Evolutionary conservation across 2,329 filamentous ascomycete genomes (phyloP).

Genomic region (Fusarium tricinctum): DNA sequence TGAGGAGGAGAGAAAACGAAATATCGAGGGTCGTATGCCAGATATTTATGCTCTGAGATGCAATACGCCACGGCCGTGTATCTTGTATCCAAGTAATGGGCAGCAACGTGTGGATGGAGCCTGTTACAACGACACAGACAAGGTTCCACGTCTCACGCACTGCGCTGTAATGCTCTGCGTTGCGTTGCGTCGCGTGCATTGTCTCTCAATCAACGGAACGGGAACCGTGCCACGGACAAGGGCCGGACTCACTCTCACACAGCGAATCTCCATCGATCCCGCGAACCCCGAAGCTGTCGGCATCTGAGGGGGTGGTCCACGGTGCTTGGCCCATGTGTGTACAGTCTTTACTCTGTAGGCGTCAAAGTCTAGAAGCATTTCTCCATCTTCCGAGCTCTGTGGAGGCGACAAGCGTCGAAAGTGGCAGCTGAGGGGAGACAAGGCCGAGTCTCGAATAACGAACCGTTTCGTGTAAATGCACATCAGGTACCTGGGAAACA

Average conservation of each 20-base stretch:
- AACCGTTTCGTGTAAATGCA: neutral
- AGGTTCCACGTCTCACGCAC: constrained; percentile 45
- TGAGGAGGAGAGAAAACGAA: constrained; percentile 28
- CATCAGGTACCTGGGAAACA: constrained; percentile 11
- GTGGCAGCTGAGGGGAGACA: constrained; percentile 17
- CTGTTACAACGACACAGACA: constrained; percentile 39
- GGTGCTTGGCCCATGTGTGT: constrained; percentile 8
- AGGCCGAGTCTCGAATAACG: constrained; percentile 18
- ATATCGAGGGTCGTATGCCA: constrained; percentile 37
- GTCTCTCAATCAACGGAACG: constrained; percentile 35
- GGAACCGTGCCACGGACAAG: constrained; percentile 37
- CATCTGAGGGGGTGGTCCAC: constrained; percentile 34
- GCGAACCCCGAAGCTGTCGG: constrained; percentile 48
- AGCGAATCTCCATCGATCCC: constrained; percentile 49
- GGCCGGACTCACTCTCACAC: constrained; percentile 26
- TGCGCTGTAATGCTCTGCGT: constrained; percentile 18
- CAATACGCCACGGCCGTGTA: constrained; percentile 30
- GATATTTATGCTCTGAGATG: constrained; percentile 49
- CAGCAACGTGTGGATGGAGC: constrained; percentile 27
- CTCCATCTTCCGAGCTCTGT: constrained; percentile 16
- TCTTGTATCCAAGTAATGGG: constrained; percentile 31
- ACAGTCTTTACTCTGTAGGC: constrained; percentile 15
- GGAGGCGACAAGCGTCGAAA: constrained; percentile 14
- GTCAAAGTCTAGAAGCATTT: constrained; percentile 27
- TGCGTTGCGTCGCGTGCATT: neutral